Evolutionary conservation across 192 early-diverging fungal species (phyloP), one percentile per base, ranked within the genome.

Genomic region (Podila epicladia): DNA sequence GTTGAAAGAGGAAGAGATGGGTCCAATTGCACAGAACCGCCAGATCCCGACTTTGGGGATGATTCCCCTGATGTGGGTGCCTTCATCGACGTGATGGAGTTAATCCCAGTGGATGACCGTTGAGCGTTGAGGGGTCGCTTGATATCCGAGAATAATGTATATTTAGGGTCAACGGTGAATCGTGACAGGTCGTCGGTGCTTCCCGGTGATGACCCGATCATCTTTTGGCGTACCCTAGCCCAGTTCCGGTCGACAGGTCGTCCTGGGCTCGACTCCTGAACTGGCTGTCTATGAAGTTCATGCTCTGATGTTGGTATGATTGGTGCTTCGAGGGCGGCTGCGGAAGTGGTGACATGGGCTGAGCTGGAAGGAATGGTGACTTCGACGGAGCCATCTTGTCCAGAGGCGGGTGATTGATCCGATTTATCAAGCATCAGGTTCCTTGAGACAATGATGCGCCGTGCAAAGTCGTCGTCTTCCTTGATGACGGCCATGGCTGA

Each of bases 211-310:
- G 31, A 35, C 12, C 61, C 69, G 32, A 78, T 67, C 58, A 78
- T 59, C 49, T 78, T 78, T 66, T 78, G 64, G 8, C 75, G 63
- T 1, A 78, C 69, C 20, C 75, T 69, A 55, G 75, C 75, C 75
- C 75, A 78, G 51, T 78, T 78, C 9, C 65, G 64, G n/a, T 78
- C 75, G 0, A 78, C 75, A 37, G 62, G 62, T n/a, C 62, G 31
- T 12, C 24, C 53, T n/a, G 53, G 53, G 2, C 9, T 26, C 53
- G 20, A 26, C 53, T 17, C 53, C 53, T 55, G 53, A 26, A 24
- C 20, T 53, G 6, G 22, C n/a, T 55, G 53, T 24, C 22, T n/a
- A 4, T n/a, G 53, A n/a, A 9, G 53, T 55, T 8, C 20, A 55
- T 2, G 53, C 3, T 55, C 53, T 24, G 22, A 1, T 22, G 51